A percentile compares a stretch with the other conserved stretches of the same genome.
phyloP scores from a whole-genome alignment of 2,329 filamentous ascomycete species.

The Graphilbum fragrans region DNA sequence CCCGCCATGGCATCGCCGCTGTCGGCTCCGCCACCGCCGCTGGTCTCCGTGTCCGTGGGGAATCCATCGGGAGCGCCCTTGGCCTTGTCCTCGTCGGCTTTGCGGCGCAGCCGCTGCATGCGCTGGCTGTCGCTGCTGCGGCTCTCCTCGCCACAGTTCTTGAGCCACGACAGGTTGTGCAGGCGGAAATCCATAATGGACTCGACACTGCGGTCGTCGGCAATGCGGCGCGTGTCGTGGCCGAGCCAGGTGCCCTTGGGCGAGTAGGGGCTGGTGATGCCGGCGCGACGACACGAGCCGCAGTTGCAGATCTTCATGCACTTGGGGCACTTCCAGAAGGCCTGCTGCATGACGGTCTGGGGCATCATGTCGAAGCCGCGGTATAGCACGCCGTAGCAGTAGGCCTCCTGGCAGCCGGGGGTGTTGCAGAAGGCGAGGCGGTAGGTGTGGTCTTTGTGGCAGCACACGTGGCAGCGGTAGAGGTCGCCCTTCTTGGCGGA shows the following conservation, averaged over 20 bases:
- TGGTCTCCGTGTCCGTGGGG: slow-evolving; percentile 2
- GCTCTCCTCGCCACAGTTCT: slow-evolving; percentile 43
- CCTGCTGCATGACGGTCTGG: slow-evolving; percentile 65
- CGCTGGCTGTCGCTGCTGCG: slow-evolving; percentile 44
- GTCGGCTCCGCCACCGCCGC: neutral
- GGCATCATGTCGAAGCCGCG: slow-evolving; percentile 87
- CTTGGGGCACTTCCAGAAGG: slow-evolving; percentile 79
- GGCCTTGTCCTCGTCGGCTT: slow-evolving; percentile 45
- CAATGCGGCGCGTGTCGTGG: slow-evolving; percentile 81
- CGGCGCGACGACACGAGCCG: slow-evolving; percentile 55
- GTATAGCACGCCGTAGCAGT: slow-evolving; percentile 90
- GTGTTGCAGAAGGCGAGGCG: slow-evolving; percentile 71
- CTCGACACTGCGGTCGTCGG: slow-evolving; percentile 84
- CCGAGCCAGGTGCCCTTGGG: slow-evolving; percentile 82
- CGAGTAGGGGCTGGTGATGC: slow-evolving; percentile 64
- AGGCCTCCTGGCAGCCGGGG: slow-evolving; percentile 57
- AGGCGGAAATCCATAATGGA: slow-evolving; percentile 80
- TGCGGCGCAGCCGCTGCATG: slow-evolving; percentile 43
- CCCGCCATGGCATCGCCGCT: neutral
- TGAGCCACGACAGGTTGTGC: slow-evolving; percentile 79
- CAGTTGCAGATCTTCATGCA: slow-evolving; percentile 84
- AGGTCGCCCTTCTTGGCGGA: slow-evolving; percentile 42
- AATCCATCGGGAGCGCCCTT: slow-evolving; percentile 26
- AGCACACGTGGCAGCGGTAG: slow-evolving; percentile 70
- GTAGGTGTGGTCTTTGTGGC: slow-evolving; percentile 68